A percentile compares a stretch with the other conserved stretches of the same genome.
These are phyloP conservation scores for Vanrija sp. DNA, from an alignment of 1,284 basidiomycete species.

Conservation along the genomic window DNA sequence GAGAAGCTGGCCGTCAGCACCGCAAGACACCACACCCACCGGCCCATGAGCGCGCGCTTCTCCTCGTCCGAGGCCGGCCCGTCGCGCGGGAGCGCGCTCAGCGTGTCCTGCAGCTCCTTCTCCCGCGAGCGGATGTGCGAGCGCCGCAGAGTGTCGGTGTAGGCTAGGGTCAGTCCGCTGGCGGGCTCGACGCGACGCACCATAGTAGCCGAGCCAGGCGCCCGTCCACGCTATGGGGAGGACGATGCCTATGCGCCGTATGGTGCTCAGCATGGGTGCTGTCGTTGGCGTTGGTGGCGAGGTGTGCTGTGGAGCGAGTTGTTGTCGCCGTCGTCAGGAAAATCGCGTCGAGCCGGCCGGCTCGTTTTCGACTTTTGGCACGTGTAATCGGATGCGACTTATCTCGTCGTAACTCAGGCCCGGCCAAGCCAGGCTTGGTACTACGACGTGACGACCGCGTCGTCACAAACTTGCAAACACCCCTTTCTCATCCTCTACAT, in stretches of 20 bases:
- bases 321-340: too few relatives aligned
- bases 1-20: slow-evolving; percentile 25
- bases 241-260: slow-evolving; percentile 33
- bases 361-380: too few relatives aligned
- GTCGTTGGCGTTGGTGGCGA: too few relatives aligned
- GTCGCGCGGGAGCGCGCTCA: slow-evolving; percentile 21
- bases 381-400: neutral
- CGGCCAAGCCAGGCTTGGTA: neutral
- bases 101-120: slow-evolving; percentile 18
- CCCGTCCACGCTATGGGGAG: slow-evolving; percentile 43
- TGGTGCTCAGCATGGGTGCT: slow-evolving; percentile 9
- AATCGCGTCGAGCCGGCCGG: too few relatives aligned
- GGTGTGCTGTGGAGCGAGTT: too few relatives aligned
- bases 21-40: slow-evolving; percentile 23
- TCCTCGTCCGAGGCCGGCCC: slow-evolving; percentile 42
- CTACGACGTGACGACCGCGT: too few relatives aligned
- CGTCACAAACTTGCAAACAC: too few relatives aligned
- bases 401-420: neutral
- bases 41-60: slow-evolving; percentile 43
- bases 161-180: slow-evolving; percentile 22
- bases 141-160: slow-evolving; percentile 44
- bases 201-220: slow-evolving; percentile 45
- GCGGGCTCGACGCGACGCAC: slow-evolving; percentile 15
- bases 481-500: too few relatives aligned
- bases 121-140: slow-evolving; percentile 36